Conservation (phyloP, 805 yeast species). For the Yarrowia sp. region DNA sequence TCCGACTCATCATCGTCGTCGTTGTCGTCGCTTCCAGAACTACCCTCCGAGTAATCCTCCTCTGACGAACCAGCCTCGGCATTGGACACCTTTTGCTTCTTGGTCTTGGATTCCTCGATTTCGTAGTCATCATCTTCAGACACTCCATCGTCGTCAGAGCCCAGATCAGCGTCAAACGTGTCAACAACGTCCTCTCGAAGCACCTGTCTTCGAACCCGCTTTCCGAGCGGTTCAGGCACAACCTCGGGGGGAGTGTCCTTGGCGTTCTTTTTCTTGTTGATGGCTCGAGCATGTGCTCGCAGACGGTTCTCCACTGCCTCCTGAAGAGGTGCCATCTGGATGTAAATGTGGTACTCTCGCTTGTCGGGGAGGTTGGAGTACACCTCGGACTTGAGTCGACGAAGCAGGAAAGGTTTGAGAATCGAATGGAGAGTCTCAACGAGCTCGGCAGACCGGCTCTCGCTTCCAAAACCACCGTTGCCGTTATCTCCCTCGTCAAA, state of each 20-base stretch:
- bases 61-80: background rate
- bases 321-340: slow-evolving; percentile 64
- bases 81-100: background rate
- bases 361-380: slow-evolving; percentile 74
- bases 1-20: background rate
- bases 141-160: background rate
- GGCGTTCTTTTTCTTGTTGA: background rate
- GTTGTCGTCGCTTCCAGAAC: background rate
- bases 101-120: no score
- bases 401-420: slow-evolving; percentile 77
- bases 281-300: background rate
- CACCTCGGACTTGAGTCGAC: slow-evolving; percentile 78
- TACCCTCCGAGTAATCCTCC: background rate
- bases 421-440: slow-evolving; percentile 81
- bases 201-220: background rate
- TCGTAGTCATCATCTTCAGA: background rate
- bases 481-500: slow-evolving; percentile 58
- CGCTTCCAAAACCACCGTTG: slow-evolving; percentile 43
- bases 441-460: slow-evolving; percentile 49
- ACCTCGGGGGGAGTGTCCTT: background rate
- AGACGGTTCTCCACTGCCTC: slow-evolving; percentile 51
- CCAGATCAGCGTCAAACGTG: slow-evolving; percentile 12
- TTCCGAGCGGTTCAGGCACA: slow-evolving; percentile 1
- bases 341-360: slow-evolving; percentile 80
- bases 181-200: background rate